A percentile compares a stretch with the other conserved stretches of the same genome.
These are phyloP conservation scores for Lactarius deliciosus DNA, from an alignment of 768 basidiomycete species.

Conservation along the genomic window DNA sequence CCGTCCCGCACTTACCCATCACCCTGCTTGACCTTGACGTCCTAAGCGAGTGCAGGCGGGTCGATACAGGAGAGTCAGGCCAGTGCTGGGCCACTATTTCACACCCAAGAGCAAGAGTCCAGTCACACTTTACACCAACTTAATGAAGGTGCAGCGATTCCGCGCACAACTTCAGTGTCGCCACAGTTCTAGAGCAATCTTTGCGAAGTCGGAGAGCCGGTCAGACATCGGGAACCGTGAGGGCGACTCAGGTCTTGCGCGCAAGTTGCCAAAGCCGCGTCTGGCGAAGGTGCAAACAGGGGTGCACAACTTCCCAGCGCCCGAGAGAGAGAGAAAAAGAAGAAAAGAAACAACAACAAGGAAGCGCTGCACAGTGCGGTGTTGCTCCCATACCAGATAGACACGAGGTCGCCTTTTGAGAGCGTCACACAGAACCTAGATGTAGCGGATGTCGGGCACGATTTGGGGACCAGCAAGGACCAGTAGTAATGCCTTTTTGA, in stretches of 20 bases:
- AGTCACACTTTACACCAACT: background rate
- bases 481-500: background rate
- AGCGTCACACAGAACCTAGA: background rate
- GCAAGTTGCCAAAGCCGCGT: constrained; percentile 1
- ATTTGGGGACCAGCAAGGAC: background rate
- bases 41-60: background rate
- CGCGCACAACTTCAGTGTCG: constrained; percentile 17
- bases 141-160: constrained; percentile 23
- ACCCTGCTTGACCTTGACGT: background rate
- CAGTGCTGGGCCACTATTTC: background rate
- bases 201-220: background rate
- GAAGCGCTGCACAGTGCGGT: background rate
- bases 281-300: constrained; percentile 23
- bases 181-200: background rate
- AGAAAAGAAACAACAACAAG: no score
- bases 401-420: background rate
- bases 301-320: constrained; percentile 21
- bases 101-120: background rate
- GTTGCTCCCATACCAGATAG: background rate
- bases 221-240: background rate
- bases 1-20: constrained; percentile 27
- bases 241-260: no score
- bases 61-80: background rate
- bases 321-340: background rate
- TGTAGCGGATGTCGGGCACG: background rate